Evolutionary conservation across 2,329 filamentous ascomycete genomes (phyloP), one percentile per base, ranked within the genome.

Genomic region (Cytospora leucostoma): DNA sequence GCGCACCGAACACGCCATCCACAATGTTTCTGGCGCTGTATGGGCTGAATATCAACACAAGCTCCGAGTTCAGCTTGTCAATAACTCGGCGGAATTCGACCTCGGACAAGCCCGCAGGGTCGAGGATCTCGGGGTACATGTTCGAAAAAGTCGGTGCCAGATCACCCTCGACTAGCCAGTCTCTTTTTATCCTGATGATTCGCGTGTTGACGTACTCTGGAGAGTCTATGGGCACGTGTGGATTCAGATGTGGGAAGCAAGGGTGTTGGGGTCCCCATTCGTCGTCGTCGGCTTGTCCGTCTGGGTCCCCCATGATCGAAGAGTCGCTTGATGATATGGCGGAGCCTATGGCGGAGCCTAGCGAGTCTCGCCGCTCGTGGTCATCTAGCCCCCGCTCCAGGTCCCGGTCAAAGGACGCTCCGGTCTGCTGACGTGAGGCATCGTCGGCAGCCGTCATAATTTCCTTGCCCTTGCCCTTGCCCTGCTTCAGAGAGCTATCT

Each of bases 181-280:
- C 95, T 50, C 95, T 85, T 63, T 89, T 88, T 67, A 99, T 89
- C 17, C 95, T 89, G 71, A 99, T 97, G 67, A 99, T 91, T 62
- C 94, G 89, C 2, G 95, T 99, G 7, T 82, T 87, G 53, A 82
- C 76, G 71, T 92, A 92, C 68, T 96, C 87, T 15, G 85, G 81
- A 8, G 92, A 96, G 62, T 88, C 82, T 12, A 91, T 73, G 0
- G 93, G 88, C 7, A 97, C 94, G 74, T 99, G 93, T 0, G 93
- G 91, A 72, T 98, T 98, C 47, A 92, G 80, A 72, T 98, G 95
- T 56, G 95, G 95, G 73, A 89, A 98, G 75, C 95, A 99, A 5
- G 95, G 94, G 74, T 99, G 95, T 49, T 90, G 87, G 15, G 93
- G 93, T 0, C 95, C 94, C 95, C 95, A 99, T 75, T 92, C 87